Evolutionary conservation across 306 rosid genomes (phyloP).

Genomic region (Datisca glomerata): DNA sequence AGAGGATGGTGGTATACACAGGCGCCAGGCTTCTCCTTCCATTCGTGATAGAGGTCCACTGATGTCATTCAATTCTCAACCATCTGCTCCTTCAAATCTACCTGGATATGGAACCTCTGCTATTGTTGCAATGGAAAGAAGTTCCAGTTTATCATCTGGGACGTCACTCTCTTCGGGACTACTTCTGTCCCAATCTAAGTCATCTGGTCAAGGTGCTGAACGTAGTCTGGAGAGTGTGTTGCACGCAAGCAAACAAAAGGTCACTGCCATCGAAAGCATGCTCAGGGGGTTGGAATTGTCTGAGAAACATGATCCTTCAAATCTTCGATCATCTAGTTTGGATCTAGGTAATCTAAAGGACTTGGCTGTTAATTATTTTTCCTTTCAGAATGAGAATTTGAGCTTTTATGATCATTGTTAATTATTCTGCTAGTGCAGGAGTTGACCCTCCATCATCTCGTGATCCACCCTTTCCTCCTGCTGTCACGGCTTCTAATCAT

Average conservation of each 20-base stretch:
- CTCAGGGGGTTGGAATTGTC: conserved; percentile 91
- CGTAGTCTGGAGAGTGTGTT: conserved; percentile 92
- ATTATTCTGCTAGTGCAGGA: conserved; percentile 96
- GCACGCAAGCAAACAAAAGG: conserved; percentile 97
- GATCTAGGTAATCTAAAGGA: conserved; percentile 86
- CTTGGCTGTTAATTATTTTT: conserved; percentile 21
- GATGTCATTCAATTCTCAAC: conserved; percentile 40
- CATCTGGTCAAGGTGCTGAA: conserved; percentile 59
- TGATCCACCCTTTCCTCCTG: conserved; percentile 97
- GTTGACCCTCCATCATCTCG: conserved; percentile 99
- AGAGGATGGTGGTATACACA: conserved; percentile 95
- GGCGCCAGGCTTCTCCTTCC: conserved; percentile 87
- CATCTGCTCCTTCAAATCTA: conserved; percentile 56
- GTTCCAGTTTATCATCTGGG: conserved; percentile 75
- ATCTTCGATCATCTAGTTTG: conserved; percentile 77
- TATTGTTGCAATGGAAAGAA: conserved; percentile 96
- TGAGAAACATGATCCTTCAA: conserved; percentile 59
- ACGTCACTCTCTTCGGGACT: conserved; percentile 62
- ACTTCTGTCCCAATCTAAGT: conserved; percentile 69
- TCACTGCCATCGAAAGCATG: conserved; percentile 97
- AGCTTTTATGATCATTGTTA: conserved; percentile 11
- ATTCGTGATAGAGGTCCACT: conserved; percentile 74
- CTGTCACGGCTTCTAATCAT: conserved; percentile 68
- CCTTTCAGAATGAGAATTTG: conserved; percentile 11
- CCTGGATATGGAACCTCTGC: conserved; percentile 99